Conservation (phyloP, 768 basidiomycete species). For the Termitomyces sp. region DNA sequence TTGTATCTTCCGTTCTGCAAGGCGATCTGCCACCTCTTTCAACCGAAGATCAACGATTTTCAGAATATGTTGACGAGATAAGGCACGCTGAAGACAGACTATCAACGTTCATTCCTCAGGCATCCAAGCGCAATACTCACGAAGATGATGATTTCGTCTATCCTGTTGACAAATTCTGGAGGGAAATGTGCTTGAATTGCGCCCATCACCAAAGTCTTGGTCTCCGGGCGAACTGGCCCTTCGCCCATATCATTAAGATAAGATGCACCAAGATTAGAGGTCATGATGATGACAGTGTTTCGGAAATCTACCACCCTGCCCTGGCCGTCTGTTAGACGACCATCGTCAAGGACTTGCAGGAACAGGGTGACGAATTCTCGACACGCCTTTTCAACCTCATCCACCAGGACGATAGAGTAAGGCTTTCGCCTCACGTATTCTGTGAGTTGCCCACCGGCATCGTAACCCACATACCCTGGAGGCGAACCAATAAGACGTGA, state of each 20-base stretch:
- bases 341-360: slow-evolving; percentile 87
- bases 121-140: slow-evolving; percentile 28
- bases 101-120: slow-evolving; percentile 19
- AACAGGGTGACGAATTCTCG: slow-evolving; percentile 54
- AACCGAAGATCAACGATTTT: slow-evolving; percentile 90
- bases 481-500: slow-evolving; percentile 56
- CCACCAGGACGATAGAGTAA: slow-evolving; percentile 81
- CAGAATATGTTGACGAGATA: slow-evolving; percentile 73
- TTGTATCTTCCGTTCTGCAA: slow-evolving; percentile 75
- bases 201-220: slow-evolving; percentile 67
- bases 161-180: slow-evolving; percentile 89
- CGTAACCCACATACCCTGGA: slow-evolving; percentile 90
- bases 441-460: slow-evolving; percentile 86
- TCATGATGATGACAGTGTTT: slow-evolving; percentile 94
- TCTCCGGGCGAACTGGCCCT: slow-evolving; percentile 60
- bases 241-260: slow-evolving; percentile 74
- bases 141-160: slow-evolving; percentile 85
- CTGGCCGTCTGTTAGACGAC: slow-evolving; percentile 88
- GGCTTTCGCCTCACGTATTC: slow-evolving; percentile 92
- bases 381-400: slow-evolving; percentile 90
- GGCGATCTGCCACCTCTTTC: slow-evolving; percentile 78
- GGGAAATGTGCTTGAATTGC: slow-evolving; percentile 85
- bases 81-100: slow-evolving; percentile 52
- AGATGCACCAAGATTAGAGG: slow-evolving; percentile 83
- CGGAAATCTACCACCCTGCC: slow-evolving; percentile 86